Base-by-base conservation (phyloP, 148 eudicot species). In the Camellia granthamiana region DNA sequence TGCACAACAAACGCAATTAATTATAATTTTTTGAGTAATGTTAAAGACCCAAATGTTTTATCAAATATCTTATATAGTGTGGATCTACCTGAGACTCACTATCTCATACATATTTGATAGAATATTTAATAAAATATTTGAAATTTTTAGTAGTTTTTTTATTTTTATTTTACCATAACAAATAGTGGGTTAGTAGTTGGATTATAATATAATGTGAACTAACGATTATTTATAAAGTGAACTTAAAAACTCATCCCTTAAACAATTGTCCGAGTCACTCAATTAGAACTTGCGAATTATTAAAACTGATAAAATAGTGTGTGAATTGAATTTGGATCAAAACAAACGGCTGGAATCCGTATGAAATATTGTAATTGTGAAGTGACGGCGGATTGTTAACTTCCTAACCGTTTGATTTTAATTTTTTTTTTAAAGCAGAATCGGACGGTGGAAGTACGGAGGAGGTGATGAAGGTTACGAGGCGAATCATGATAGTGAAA, bases 401-500 rank as follows among this genome's bases (percentile, higher is more conserved):
- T 76, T 14, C 6, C 47, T 46, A 12, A 61, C 51, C 55, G 66
- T 75, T 55, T 64, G 68, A 64, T 64, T 30, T 23, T 30, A 7
- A 6, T 16, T 75, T 75, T 58, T 58, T 23, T 73, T 58, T 47
- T 61, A 8, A 1, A 30, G 42, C 82, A 83, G 88, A 78, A 42
- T 2, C 69, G 75, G 86, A 54, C 11, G 70, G 69, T 41, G 87
- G 30, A 5, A 78, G 4, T 68, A 13, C 47, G 11, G 88, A 77
- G 13, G 87, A 85, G 11, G 43, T 75, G 15, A 59, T 78, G 77
- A 85, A 73, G 64, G 91, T 89, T 60, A 85, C 90, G n/a, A 74
- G 87, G 79, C 84, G 90, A 58, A 89, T 89, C 72, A 89, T 82
- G 89, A 87, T 89, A 18, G 75, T 89, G 69, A 89, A 80, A 65